Conservation (phyloP, 768 basidiomycete genomes). For the Crucibulum laeve region DNA sequence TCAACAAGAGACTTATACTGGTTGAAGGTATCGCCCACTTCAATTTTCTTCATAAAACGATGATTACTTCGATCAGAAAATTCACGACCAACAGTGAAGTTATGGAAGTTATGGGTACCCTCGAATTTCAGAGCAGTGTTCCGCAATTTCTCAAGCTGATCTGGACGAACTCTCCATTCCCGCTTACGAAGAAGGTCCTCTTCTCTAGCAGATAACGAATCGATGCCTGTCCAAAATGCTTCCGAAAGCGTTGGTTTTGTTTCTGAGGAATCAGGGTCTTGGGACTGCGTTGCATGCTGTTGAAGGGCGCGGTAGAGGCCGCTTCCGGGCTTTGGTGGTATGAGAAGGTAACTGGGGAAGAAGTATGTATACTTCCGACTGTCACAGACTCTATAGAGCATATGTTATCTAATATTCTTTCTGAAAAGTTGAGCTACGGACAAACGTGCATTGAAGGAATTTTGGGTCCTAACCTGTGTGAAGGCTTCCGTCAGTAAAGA, state of each 20-base stretch:
- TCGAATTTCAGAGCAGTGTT: constrained; percentile 59
- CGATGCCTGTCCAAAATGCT: constrained; percentile 57
- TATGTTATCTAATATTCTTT: constrained; percentile 5
- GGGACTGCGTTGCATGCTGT: constrained; percentile 22
- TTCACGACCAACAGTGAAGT: constrained; percentile 89
- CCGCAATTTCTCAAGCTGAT: constrained; percentile 54
- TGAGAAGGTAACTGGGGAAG: constrained; percentile 88
- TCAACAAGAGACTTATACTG: background rate
- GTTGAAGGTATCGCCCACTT: constrained; percentile 38
- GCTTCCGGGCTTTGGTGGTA: constrained; percentile 82
- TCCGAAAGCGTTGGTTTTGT: constrained; percentile 30
- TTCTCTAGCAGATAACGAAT: constrained; percentile 36
- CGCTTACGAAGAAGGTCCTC: constrained; percentile 67
- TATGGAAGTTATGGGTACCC: constrained; percentile 96
- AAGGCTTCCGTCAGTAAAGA: constrained; percentile 1
- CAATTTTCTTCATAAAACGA: constrained; percentile 84
- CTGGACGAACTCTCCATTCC: constrained; percentile 58
- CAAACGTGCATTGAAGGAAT: constrained; percentile 80
- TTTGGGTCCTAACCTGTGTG: constrained; percentile 63
- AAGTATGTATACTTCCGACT: constrained; percentile 97
- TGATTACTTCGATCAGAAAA: constrained; percentile 79
- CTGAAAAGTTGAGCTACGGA: constrained; percentile 23
- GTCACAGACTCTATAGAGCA: constrained; percentile 68
- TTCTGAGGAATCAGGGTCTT: constrained; percentile 11
- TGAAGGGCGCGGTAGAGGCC: constrained; percentile 46